phyloP scores from a whole-genome alignment of 202 grass and related monocot genomes.

The Musa balbisiana region DNA sequence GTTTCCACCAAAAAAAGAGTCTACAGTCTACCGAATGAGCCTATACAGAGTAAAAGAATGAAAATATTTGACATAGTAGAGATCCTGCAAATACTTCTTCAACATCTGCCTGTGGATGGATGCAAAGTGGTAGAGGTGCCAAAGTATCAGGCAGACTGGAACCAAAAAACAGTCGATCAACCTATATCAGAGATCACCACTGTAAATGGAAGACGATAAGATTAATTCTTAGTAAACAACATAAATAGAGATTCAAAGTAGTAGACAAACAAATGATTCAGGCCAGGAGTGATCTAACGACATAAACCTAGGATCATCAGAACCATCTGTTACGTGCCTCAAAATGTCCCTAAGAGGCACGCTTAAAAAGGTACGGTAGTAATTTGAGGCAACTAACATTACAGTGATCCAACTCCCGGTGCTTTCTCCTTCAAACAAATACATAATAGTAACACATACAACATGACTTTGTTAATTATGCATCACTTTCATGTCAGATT shows the following conservation, averaged over 20 bases:
- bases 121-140: too few species aligned
- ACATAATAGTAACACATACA: background rate
- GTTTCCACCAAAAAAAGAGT: too few species aligned
- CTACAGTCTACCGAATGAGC: too few species aligned
- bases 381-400: background rate
- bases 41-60: too few species aligned
- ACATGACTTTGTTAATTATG: constrained; percentile 33
- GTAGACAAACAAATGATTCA: background rate
- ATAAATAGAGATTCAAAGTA: background rate
- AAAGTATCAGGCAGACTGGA: too few species aligned
- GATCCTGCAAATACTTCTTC: too few species aligned
- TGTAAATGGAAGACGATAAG: background rate
- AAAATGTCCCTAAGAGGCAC: background rate
- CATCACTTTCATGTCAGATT: constrained; percentile 81
- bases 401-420: background rate
- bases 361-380: background rate
- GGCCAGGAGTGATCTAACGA: background rate
- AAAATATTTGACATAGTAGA: too few species aligned
- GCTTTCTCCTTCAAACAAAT: background rate
- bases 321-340: background rate
- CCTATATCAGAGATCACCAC: background rate
- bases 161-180: too few species aligned
- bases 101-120: too few species aligned
- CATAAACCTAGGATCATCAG: background rate
- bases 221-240: background rate